Conservation (phyloP, 192 early-diverging fungal genomes). For the Entomortierella beljakovae region DNA sequence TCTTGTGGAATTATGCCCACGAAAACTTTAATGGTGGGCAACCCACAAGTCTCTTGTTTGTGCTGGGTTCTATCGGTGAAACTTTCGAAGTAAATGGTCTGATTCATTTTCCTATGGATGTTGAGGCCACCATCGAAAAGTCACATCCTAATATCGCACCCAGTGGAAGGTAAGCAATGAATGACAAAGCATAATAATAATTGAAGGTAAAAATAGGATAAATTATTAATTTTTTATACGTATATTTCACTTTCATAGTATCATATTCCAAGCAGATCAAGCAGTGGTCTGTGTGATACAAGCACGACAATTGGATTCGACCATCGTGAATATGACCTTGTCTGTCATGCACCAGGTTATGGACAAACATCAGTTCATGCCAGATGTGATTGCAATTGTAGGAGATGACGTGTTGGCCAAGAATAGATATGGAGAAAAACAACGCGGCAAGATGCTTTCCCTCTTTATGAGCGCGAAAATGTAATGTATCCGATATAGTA, state of each 20-base stretch:
- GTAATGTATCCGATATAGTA: background rate
- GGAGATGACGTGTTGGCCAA: constrained; percentile 61
- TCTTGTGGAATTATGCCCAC: constrained; percentile 71
- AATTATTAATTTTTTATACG: background rate
- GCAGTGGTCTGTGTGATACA: constrained; percentile 51
- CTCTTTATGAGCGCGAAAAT: constrained; percentile 46
- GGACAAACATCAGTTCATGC: constrained; percentile 75
- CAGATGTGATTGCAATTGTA: constrained; percentile 75
- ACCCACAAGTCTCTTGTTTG: constrained; percentile 65
- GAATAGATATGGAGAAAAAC: constrained; percentile 71
- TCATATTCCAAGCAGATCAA: constrained; percentile 52
- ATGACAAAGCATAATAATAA: too few species aligned
- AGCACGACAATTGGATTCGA: constrained; percentile 1
- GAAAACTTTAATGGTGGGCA: constrained; percentile 25
- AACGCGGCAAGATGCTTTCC: constrained; percentile 54
- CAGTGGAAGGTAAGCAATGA: constrained; percentile 23
- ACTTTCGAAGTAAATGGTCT: constrained; percentile 75
- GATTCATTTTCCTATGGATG: constrained; percentile 75
- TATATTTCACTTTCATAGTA: constrained; percentile 10
- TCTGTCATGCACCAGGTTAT: constrained; percentile 71
- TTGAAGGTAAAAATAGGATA: background rate
- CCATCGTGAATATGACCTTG: constrained; percentile 62
- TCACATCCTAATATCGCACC: constrained; percentile 29
- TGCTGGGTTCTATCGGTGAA: constrained; percentile 77
- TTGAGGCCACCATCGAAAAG: constrained; percentile 77